phyloP scores from a whole-genome alignment of 371 early-diverging fungal species.

The Mucor velutinosus region DNA sequence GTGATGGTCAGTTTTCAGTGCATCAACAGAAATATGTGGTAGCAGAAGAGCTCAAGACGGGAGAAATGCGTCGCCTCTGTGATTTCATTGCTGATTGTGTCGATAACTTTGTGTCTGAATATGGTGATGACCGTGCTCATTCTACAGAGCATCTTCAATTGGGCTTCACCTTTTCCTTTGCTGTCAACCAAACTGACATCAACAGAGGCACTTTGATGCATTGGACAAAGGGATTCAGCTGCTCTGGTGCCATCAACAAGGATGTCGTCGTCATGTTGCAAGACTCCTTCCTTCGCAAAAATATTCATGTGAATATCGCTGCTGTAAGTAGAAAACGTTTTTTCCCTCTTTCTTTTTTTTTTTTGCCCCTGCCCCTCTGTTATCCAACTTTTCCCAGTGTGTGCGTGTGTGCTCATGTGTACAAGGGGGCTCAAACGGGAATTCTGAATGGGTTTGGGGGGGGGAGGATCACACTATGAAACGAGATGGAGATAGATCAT shows the following conservation, averaged over 20 bases:
- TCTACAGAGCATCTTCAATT: constrained; percentile 34
- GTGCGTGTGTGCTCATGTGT: not conserved
- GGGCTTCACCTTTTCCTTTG: constrained; percentile 96
- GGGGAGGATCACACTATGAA: not conserved
- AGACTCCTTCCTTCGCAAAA: constrained; percentile 79
- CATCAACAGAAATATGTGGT: constrained; percentile 29
- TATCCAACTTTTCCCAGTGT: not conserved
- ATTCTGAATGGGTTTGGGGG: not conserved
- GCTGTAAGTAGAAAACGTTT: constrained; percentile 49
- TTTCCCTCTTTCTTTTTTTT: not conserved
- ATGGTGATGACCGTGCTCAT: constrained; percentile 29
- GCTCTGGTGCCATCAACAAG: constrained; percentile 73
- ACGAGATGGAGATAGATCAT: not conserved
- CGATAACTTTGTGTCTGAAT: constrained; percentile 68
- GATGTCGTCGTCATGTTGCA: constrained; percentile 80
- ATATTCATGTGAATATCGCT: constrained; percentile 71
- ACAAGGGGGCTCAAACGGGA: not conserved
- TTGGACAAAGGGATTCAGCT: constrained; percentile 91
- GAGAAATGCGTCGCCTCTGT: constrained; percentile 65
- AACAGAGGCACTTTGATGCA: constrained; percentile 76
- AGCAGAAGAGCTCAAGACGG: constrained; percentile 34
- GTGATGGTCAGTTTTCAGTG: constrained; percentile 55
- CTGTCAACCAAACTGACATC: constrained; percentile 81
- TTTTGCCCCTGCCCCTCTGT: not conserved
- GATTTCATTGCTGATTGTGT: constrained; percentile 91